phyloP scores from a whole-genome alignment of 306 rosid species.

The Prosopis cineraria region DNA sequence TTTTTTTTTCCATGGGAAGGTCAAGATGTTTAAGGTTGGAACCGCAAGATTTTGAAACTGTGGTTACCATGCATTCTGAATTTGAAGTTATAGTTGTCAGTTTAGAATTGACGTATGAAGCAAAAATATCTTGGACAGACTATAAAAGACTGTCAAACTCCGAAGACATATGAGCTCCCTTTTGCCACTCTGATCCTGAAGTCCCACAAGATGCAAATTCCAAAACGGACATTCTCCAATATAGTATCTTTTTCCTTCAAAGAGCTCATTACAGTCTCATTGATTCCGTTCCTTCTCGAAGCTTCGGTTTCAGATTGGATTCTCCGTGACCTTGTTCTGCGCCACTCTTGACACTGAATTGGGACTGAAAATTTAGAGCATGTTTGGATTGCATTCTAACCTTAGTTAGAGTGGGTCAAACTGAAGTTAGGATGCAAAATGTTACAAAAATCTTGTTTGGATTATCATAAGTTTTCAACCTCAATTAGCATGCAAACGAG shows the following conservation, averaged over 20 bases:
- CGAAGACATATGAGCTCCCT: not conserved
- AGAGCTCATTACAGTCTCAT: not conserved
- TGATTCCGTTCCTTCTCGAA: not conserved
- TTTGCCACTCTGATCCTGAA: not conserved
- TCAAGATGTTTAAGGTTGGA: not conserved
- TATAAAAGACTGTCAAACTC: not conserved
- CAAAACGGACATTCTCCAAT: not conserved
- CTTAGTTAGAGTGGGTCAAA: too few species aligned
- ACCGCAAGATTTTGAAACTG: not conserved
- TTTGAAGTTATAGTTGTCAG: not conserved
- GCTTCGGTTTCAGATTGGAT: not conserved
- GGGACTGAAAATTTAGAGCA: not conserved
- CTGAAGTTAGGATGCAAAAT: too few species aligned
- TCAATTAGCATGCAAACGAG: too few species aligned
- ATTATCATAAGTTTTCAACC: too few species aligned
- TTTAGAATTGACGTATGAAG: not conserved
- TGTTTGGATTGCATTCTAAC: too few species aligned
- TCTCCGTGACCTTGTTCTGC: not conserved
- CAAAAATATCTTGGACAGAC: not conserved
- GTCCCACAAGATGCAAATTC: not conserved
- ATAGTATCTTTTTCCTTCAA: not conserved
- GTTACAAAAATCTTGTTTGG: too few species aligned
- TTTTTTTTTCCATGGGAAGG: not conserved
- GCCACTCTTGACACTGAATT: not conserved
- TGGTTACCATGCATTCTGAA: not conserved